Base-by-base conservation (phyloP, 2,329 filamentous ascomycete species). In the Aspergillus quadricinctus region DNA sequence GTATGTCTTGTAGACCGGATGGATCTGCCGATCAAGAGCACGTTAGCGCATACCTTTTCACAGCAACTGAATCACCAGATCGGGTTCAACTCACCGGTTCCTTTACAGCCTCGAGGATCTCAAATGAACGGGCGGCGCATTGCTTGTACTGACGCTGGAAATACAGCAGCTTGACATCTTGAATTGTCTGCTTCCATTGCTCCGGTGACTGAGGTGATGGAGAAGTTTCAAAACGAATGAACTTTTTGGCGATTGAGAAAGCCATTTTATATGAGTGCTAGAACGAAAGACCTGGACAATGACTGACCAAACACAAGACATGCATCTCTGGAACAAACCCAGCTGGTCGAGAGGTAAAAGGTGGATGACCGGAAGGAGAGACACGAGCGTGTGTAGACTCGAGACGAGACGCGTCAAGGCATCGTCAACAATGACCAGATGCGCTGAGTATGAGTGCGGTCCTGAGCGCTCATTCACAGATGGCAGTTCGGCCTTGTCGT, bases 111-210 rank as follows among this genome's bases (percentile, higher is more conserved):
- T 58, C 56, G 3, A 77, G 61, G 8, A 77, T 58, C 8, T 72
- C 67, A 4, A 58, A 58, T 23, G 70, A 69, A 37, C 64, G 67
- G 14, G 67, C 59, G 27, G 69, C 66, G 60, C 76, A 78, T 63
- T 75, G 71, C 43, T 75, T 77, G 63, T 76, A 76, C 57, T 75
- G 71, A 6, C 67, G 66, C 41, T 68, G 65, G 14, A 71, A 40
- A 56, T 73, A 75, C 14, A 76, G 61, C 25, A 65, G 48, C 52
- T 77, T 77, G 52, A 76, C 62, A 11, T 66, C 64, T 11, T 64
- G 57, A 3, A 77, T 64, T 3, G 61, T 64, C 8, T 43, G 28
- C 43, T 68, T 68, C 75, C 75, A 77, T 52, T 75, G 66, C 11
- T 59, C 56, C 5, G 48, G 50, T 5, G 67, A 65, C 9, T 40